Evolutionary conservation across 352 stramenopile species (phyloP), one percentile per base, ranked within the genome.

Genomic region (Pythium angustatum): DNA sequence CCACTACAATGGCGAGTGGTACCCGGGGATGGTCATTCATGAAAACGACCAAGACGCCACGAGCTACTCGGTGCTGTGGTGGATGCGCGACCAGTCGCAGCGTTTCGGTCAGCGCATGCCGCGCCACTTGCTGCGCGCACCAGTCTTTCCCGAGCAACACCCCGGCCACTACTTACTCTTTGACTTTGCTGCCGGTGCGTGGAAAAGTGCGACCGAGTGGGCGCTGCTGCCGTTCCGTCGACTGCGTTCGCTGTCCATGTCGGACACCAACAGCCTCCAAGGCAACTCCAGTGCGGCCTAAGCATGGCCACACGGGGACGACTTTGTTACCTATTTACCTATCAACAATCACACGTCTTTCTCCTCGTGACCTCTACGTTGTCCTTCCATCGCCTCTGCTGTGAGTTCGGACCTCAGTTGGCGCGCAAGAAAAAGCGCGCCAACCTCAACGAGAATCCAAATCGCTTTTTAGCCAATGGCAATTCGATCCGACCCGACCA

Each of bases 61-160:
- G n/a, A 84, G 73, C 17, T 93, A 93, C 71, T 87, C 85, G 44
- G 79, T 93, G 31, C 48, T 91, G 12, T 93, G 85, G 85, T 93
- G 85, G 82, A 81, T 88, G 65, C 75, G 87, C 30, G 79, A 90
- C 70, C 88, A 89, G 62, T 91, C 82, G 14, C 85, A 93, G 68
- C 79, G 85, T 17, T 90, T 86, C 61, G 72, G 77, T 7, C 80
- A 88, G 58, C 70, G 71, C 15, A 82, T 83, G 54, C 66, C 74
- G n/a, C 71, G 61, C 26, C 61, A 79, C 22, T 64, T 86, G 54
- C 64, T 91, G n/a, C 80, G 83, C 26, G 74, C 78, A 34, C 78
- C 79, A 7, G 61, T 63, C 9, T 68, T 68, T 24, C 48, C 38
- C 4, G 70, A 72, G 4, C 54, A 53, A 40, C 58, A 73, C 55